Percentiles rank a stretch among this genome's conserved stretches.
Conservation (phyloP, 164 flowering plant species). For the Umbellularia californica region DNA sequence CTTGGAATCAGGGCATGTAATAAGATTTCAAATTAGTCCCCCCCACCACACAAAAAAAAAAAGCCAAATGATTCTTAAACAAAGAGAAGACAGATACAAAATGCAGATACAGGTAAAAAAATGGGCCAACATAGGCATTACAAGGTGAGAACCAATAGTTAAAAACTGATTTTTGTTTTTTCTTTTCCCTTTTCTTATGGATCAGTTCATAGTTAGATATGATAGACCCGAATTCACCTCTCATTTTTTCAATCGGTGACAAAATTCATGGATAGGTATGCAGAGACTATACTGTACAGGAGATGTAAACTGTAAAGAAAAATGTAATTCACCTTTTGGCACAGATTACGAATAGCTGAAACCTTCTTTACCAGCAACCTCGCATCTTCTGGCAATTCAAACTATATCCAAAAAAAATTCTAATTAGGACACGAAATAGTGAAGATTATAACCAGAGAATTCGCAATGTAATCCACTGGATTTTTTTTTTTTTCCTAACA, state of each 20-base stretch:
- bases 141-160: background rate
- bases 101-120: background rate
- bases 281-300: too few relatives aligned
- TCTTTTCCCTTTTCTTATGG: too few relatives aligned
- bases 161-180: too few relatives aligned
- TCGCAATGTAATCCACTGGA: background rate
- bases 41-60: too few relatives aligned
- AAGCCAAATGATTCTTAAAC: too few relatives aligned
- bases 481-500: background rate
- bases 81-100: background rate
- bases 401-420: conserved; percentile 41
- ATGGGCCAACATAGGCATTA: background rate
- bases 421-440: background rate
- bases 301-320: background rate
- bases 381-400: conserved; percentile 77
- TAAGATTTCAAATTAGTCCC: too few relatives aligned
- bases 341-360: conserved; percentile 81
- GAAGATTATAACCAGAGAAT: background rate
- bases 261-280: too few relatives aligned
- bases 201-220: too few relatives aligned
- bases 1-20: too few relatives aligned
- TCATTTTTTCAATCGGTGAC: too few relatives aligned
- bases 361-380: conserved; percentile 59
- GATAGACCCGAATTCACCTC: too few relatives aligned
- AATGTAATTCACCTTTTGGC: conserved; percentile 71